Evolutionary conservation across 2,329 filamentous ascomycete species (phyloP).

Genomic region (Metarhizium rileyi): DNA sequence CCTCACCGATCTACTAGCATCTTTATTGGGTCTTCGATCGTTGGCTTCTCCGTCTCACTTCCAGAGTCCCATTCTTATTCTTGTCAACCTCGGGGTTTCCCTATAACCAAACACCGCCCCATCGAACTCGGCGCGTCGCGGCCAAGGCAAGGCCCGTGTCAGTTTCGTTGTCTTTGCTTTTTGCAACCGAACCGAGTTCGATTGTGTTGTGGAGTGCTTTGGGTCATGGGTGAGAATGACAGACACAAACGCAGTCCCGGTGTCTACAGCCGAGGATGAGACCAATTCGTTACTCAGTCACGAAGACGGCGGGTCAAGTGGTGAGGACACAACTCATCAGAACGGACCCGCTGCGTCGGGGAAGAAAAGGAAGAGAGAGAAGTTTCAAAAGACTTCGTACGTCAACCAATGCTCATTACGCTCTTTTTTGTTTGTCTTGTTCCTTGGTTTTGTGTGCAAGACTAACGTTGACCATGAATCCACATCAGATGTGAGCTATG

Average conservation of each 20-base stretch:
- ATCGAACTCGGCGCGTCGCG: not conserved
- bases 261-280: conserved; percentile 25
- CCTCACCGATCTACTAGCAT: not conserved
- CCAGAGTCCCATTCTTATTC: not conserved
- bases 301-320: conserved; percentile 27
- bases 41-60: not conserved
- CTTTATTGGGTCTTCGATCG: not conserved
- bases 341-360: conserved; percentile 16
- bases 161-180: not conserved
- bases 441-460: not conserved
- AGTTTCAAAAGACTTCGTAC: conserved; percentile 34
- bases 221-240: conserved; percentile 8
- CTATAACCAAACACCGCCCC: not conserved
- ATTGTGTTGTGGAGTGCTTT: conserved; percentile 4
- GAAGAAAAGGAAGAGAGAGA: conserved; percentile 30
- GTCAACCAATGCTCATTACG: conserved; percentile 7
- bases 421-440: not conserved
- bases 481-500: conserved; percentile 30
- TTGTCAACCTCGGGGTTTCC: not conserved
- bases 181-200: not conserved
- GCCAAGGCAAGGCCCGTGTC: not conserved
- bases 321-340: conserved; percentile 22
- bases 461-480: not conserved
- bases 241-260: conserved; percentile 9
- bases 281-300: conserved; percentile 25